Base-by-base conservation (phyloP, 192 early-diverging fungal genomes). In the Cetraspora pellucida region DNA sequence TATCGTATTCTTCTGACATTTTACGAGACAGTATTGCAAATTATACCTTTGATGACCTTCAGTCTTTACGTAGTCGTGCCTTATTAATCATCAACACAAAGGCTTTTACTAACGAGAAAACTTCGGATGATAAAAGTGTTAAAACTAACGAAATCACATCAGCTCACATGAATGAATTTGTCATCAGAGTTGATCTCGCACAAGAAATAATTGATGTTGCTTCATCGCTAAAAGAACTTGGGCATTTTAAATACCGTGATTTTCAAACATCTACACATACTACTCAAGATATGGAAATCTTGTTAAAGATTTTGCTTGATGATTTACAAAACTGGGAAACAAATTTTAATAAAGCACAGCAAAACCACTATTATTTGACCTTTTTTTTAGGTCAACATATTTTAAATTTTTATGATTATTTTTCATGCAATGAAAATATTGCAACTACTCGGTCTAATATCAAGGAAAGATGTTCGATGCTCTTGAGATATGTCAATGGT, bases 1-100 rank as follows among this genome's bases (percentile, higher is more conserved):
- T 75, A 21, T 31, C 11, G 5, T 75, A 64, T 45, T 6, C 17
- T 25, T 58, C 21, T 27, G 43, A 75, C 10, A 3, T 37, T 37
- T 37, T 37, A 37, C 31, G 11, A 16, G 28, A 43, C 4, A 52
- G 23, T 14, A 66, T 45, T 19, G 23, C 11, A 13, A 14, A 11
- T 7, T 75, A 75, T 52, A 25, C 17, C 43, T 23, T 75, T 21
- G 25, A 21, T 4, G 74, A 64, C 21, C 23, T 75, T 27, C 63
- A 64, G 44, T 4, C 64, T 59, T 65, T 75, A 19, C 60, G 60
- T 69, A 59, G 59, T 31, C 74, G 60, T 14, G 74, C 74, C 11
- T 4, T 65, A 0, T 8, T 75, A n/a, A 75, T 75, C 30, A n/a
- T 10, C 57, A 25, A 21, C 7, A 23, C n/a, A n/a, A 25, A 19